Evolutionary conservation across 140 eudicot genomes (phyloP), one percentile per base, ranked within the genome.

Genomic region (Ambrosia hybrid): DNA sequence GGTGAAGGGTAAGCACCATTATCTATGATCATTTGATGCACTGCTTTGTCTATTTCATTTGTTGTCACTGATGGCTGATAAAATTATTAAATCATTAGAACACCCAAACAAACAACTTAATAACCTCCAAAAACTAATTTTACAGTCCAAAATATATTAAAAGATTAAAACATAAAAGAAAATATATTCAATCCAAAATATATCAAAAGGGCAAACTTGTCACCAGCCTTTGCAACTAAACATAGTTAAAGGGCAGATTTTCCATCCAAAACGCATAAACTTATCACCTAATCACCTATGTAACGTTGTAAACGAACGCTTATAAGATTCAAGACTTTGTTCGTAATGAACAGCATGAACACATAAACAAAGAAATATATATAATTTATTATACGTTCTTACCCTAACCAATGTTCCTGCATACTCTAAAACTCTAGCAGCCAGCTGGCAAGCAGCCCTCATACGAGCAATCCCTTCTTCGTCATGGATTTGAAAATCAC

Each of bases 1-100:
- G 99, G 99, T 41, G 99, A 94, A 70, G 99, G 99, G 73, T 94
- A 94, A 73, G 99, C 99, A 71, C 97, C 99, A 67, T 93, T 93
- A 74, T 94, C 99, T 15, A 91, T 86, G 36, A 94, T 91, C 99
- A 94, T 94, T 85, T 94, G 92, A 73, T 94, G 99, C 57, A 94
- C 99, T 34, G 95, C 99, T 85, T 78, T 83, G 68, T 94, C 99
- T 59, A 94, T 94, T 76, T 94, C 99, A 77, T 94, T 85, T 51
- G 99, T 94, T 36, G 99, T 94, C 73, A 91, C 95, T 34, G 99
- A 94, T 4, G 97, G 97, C 99, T 94, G 90, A 57, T 56, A 75
- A 11, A 15, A 39, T 63, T 58, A 1, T 49, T n/a, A 49, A 49
- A 49, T 49, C 55, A 12, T 49, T 49, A 11, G 15, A 49, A 12